Evolutionary conservation across 164 flowering plant species (phyloP), one percentile per base, ranked within the genome.

Genomic region (Protea cynaroides): DNA sequence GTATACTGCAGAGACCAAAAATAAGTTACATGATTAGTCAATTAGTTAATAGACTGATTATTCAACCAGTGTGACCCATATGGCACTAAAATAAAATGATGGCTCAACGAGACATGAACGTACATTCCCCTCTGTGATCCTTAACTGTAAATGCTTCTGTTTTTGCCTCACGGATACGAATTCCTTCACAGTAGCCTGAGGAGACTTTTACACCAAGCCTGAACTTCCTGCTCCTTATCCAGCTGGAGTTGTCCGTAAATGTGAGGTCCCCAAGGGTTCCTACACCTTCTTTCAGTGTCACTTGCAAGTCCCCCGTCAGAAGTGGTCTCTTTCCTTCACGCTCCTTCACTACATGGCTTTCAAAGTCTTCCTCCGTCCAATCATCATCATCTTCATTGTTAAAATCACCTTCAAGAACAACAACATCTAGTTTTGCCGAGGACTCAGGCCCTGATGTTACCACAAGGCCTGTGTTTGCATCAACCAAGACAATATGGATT

Each of bases 71-170:
- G 34, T 5, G 5, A 29, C 22, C 65, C 21, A 51, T 49, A 54
- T 23, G 47, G 19, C 17, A 46, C 14, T 8, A 59, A 37, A 47
- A 19, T 46, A 19, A 15, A 24, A 37, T 25, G 9, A 10, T 36
- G 17, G 43, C 13, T 25, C 25, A 54, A 52, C 17, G 64, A 63
- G 23, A 15, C 14, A 25, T 56, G 49, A 71, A 78, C 86, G 73
- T 74, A 94, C 99, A 78, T 85, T 91, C 97, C 62, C 99, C 99
- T 74, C 99, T 78, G 69, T 94, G 99, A 81, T 94, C 97, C 81
- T 89, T 91, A 57, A 94, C 99, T 36, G 87, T 83, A 66, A 94
- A 94, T 52, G 97, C 92, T 50, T 89, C 97, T 59, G 99, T 89
- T 75, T 91, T 94, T 24, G 95, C 99, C 76, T 91, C 99, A 46